Evolutionary conservation across 1,139 yeast species (phyloP), one percentile per base, ranked within the genome.

Genomic region (Arxiozyma slooffiae): DNA sequence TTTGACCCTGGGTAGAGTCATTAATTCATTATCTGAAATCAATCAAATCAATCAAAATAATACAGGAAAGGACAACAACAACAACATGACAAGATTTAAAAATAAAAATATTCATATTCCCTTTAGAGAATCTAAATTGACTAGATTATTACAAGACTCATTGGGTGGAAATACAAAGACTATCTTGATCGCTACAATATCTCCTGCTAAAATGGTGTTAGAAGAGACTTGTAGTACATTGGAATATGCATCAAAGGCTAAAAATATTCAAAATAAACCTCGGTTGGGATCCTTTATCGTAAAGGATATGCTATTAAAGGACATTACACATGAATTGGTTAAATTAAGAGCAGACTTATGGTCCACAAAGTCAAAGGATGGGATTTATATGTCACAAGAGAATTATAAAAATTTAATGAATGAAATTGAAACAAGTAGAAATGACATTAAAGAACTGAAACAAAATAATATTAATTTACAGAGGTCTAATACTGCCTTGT

Each of bases 101-200:
- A 20, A 16, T 53, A 67, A 67, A 50, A 68, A 60, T 43, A 61
- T 63, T 6, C 85, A 80, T 62, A 73, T 80, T 5, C 86, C 87
- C 0, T 81, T 80, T 59, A 69, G 87, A 56, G 86, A 81, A 61
- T 80, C 85, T 0, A 81, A 80, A 59, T 70, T 81, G 48, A 81
- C 87, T 0, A 70, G 85, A 53, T 66, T 81, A 38, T 68, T 81
- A 44, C 84, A 79, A 57, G 87, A 81, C 58, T 81, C 85, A 0
- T 67, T 81, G 23, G 86, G 86, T 2, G 87, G 87, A 3, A 73
- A 77, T 56, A 81, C 86, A 1, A 81, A 80, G 59, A 81, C 87
- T 0, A 76, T 81, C 3, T 66, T 81, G 51, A 79, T 81, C 23
- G 84, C 85, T 7, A 81, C 85, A 1, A 76, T 81, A 7, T 81